Evolutionary conservation across 805 yeast species (phyloP).

Genomic region (Sungouiozyma ichnusensis): DNA sequence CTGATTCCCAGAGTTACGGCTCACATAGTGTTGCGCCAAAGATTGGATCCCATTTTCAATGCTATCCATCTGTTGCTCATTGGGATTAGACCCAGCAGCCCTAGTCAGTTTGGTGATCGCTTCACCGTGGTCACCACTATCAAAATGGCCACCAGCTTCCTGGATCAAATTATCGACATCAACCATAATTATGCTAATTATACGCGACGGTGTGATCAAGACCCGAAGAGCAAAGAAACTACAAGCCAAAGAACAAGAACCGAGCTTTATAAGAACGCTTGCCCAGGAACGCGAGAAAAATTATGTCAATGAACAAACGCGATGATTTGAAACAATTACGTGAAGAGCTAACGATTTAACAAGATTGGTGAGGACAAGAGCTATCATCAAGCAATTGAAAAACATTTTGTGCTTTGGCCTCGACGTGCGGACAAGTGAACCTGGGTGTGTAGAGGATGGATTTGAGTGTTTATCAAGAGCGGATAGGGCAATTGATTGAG

Average conservation of each 20-base stretch:
- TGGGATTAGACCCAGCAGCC: conserved; percentile 20
- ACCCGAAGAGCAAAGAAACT: too few species aligned
- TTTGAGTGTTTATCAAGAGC: conserved; percentile 13
- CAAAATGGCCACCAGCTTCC: conserved; percentile 16
- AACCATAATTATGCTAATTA: conserved; percentile 4
- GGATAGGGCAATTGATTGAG: conserved; percentile 27
- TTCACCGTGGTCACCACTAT: conserved; percentile 18
- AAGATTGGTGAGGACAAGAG: too few species aligned
- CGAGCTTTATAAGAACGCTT: too few species aligned
- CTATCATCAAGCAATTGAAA: too few species aligned
- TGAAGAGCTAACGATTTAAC: too few species aligned
- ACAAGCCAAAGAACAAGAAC: too few species aligned
- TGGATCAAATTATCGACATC: conserved; percentile 11
- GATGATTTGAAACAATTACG: too few species aligned
- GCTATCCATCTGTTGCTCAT: conserved; percentile 12
- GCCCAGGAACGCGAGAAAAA: background rate
- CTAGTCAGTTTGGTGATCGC: conserved; percentile 21
- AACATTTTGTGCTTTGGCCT: too few species aligned
- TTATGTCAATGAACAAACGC: background rate
- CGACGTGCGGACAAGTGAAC: too few species aligned
- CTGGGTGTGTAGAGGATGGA: conserved; percentile 2
- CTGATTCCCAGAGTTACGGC: conserved; percentile 1
- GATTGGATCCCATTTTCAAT: conserved; percentile 19
- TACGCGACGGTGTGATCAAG: too few species aligned
- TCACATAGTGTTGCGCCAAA: conserved; percentile 14